Evolutionary conservation across 2,329 filamentous ascomycete species (phyloP).

Genomic region (Microdochium paspali): DNA sequence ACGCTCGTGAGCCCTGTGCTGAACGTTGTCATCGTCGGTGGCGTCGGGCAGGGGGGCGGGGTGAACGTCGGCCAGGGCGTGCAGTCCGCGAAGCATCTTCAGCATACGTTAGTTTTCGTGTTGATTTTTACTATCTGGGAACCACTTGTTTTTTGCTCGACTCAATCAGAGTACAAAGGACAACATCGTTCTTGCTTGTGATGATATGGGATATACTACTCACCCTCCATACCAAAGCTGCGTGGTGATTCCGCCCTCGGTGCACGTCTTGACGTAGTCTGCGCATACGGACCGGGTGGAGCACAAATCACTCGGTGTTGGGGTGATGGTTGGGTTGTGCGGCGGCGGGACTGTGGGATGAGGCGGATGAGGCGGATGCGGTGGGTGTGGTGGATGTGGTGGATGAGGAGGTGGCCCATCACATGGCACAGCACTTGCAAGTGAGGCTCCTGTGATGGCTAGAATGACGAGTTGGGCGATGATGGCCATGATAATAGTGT

Average conservation of each 20-base stretch:
- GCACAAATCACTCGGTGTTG: slow-evolving; percentile 3
- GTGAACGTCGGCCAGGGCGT: slow-evolving; percentile 3
- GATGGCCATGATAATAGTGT: too few species aligned
- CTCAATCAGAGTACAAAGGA: background rate
- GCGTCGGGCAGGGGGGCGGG: background rate
- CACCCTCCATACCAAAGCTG: background rate
- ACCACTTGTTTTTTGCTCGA: too few species aligned
- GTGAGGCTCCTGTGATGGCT: too few species aligned
- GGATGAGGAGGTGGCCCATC: too few species aligned
- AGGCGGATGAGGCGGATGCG: too few species aligned
- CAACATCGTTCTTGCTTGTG: background rate
- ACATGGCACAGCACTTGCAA: too few species aligned
- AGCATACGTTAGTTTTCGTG: too few species aligned
- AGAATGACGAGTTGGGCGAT: too few species aligned
- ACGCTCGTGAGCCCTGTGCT: too few species aligned
- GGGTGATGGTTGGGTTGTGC: slow-evolving; percentile 6
- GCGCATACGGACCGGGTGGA: slow-evolving; percentile 10
- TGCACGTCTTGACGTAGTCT: background rate
- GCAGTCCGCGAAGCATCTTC: slow-evolving; percentile 1
- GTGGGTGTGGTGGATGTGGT: background rate
- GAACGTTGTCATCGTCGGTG: too few species aligned
- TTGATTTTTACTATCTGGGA: too few species aligned
- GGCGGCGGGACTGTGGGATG: too few species aligned
- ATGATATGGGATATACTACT: background rate
- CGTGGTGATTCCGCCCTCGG: background rate